These are phyloP conservation scores for Decorospora gaudefroyi DNA, from an alignment of 2,329 filamentous ascomycete species.

Conservation along the genomic window DNA sequence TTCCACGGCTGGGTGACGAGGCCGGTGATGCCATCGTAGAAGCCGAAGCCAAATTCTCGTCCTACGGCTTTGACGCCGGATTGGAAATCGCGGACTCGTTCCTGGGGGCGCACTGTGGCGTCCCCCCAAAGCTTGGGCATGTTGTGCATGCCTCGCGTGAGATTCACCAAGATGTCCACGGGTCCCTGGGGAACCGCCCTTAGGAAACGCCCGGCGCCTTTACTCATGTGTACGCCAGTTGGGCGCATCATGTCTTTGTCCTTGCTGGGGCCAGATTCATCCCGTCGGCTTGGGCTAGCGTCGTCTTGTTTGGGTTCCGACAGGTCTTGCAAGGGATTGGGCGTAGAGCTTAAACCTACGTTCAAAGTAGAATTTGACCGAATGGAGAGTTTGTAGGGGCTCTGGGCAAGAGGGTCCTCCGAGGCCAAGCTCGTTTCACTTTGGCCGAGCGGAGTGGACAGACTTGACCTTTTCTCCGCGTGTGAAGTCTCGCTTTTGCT, in stretches of 20 bases:
- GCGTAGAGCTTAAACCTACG: background rate
- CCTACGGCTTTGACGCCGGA: conserved; percentile 25
- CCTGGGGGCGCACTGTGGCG: conserved; percentile 25
- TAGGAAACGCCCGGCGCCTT: conserved; percentile 15
- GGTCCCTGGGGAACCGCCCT: conserved; percentile 16
- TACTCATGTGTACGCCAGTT: conserved; percentile 23
- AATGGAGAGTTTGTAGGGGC: background rate
- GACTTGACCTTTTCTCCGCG: background rate
- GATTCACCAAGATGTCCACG: conserved; percentile 20
- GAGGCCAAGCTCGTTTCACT: background rate
- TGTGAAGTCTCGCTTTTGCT: conserved; percentile 4
- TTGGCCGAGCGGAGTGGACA: background rate
- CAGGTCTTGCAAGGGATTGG: background rate
- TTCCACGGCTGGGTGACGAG: conserved; percentile 27
- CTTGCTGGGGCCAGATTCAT: conserved; percentile 4
- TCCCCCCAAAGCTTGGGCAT: conserved; percentile 32
- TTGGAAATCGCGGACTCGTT: conserved; percentile 25
- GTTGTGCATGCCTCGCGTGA: conserved; percentile 30
- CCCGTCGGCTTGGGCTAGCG: background rate
- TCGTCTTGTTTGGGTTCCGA: background rate
- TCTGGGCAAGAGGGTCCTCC: background rate
- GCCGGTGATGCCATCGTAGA: conserved; percentile 31
- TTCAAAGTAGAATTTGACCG: background rate
- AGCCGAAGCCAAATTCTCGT: conserved; percentile 30
- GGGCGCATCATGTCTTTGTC: conserved; percentile 27